Conservation (phyloP, 805 yeast genomes). For the Myxozyma monticola region DNA sequence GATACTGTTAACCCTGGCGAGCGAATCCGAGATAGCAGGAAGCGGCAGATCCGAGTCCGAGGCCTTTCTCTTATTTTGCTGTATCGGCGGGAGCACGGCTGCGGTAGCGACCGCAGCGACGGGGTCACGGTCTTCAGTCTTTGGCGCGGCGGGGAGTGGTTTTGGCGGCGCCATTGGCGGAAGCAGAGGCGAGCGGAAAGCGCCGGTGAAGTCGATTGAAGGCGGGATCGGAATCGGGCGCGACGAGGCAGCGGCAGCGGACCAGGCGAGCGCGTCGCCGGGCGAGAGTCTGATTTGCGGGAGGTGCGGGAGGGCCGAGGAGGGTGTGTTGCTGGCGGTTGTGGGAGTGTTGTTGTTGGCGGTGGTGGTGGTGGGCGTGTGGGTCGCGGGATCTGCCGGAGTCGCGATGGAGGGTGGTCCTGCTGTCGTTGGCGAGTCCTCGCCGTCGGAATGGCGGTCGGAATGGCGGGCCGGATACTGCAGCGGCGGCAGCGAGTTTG, state of each 20-base stretch:
- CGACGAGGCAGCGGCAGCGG: slow-evolving; percentile 1
- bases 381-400: neutral
- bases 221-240: slow-evolving; percentile 12
- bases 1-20: slow-evolving; percentile 20
- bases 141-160: no score
- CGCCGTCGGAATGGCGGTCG: slow-evolving; percentile 13
- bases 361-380: neutral
- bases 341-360: slow-evolving; percentile 1
- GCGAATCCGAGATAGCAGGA: neutral
- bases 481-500: slow-evolving; percentile 21
- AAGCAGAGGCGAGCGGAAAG: slow-evolving; percentile 34
- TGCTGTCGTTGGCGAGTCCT: slow-evolving; percentile 2
- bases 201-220: slow-evolving; percentile 44
- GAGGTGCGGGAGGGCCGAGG: slow-evolving; percentile 1
- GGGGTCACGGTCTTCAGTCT: no score
- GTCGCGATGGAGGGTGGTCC: neutral
- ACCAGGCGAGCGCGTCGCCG: slow-evolving; percentile 8
- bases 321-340: slow-evolving; percentile 1
- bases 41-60: no score
- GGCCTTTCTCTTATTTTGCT: no score
- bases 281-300: slow-evolving; percentile 2
- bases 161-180: no score
- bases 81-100: no score
- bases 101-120: no score
- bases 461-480: neutral